These are phyloP conservation scores for Elymus sibiricus DNA, from an alignment of 176 grass and related monocot genomes.

Conservation along the genomic window DNA sequence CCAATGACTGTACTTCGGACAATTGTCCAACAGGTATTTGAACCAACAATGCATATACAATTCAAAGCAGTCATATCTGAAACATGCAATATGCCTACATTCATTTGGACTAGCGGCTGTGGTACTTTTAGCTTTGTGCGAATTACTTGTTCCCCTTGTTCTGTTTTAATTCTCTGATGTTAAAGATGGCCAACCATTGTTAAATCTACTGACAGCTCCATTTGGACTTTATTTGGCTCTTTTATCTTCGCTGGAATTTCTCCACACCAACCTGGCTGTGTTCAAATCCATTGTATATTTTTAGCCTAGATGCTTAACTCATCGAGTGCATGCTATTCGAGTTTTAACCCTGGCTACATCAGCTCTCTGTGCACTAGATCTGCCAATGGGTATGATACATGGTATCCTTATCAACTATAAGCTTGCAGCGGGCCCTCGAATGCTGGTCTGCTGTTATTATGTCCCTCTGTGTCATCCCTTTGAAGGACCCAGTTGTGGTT, in stretches of 20 bases:
- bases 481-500: background rate
- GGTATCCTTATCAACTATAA: background rate
- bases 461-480: background rate
- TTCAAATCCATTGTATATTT: background rate
- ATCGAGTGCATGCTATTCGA: background rate
- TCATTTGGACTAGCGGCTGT: background rate
- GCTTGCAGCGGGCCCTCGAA: background rate
- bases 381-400: background rate
- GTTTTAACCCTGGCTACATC: background rate
- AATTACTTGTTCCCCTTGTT: background rate
- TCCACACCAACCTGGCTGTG: background rate
- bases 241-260: background rate
- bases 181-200: background rate
- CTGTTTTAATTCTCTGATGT: conserved; percentile 12
- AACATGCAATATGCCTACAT: conserved; percentile 9
- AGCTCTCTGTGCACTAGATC: background rate
- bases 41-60: conserved; percentile 4
- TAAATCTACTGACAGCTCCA: conserved; percentile 13
- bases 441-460: background rate
- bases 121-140: background rate
- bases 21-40: conserved; percentile 93
- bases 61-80: background rate
- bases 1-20: conserved; percentile 98
- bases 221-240: background rate
- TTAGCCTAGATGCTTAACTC: background rate